phyloP scores from a whole-genome alignment of 2,329 filamentous ascomycete species.

The Fusarium ramigenum region DNA sequence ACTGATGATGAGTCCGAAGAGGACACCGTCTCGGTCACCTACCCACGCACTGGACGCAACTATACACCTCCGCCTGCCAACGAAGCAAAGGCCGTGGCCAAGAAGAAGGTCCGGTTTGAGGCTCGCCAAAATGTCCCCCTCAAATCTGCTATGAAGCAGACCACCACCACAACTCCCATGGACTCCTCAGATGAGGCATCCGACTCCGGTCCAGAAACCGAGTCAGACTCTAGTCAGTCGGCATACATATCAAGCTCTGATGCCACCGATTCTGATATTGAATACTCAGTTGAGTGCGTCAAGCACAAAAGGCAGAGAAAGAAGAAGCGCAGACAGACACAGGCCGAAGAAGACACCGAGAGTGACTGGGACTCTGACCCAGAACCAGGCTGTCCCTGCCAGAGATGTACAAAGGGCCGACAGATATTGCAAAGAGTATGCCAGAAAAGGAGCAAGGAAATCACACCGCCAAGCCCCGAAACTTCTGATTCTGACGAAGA shows the following conservation, averaged over 20 bases:
- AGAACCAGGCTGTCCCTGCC: constrained; percentile 46
- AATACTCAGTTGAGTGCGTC: constrained; percentile 22
- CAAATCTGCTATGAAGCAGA: constrained; percentile 41
- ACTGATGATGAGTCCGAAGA: constrained; percentile 63
- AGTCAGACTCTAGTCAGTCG: constrained; percentile 39
- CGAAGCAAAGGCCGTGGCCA: constrained; percentile 38
- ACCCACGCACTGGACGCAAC: constrained; percentile 52
- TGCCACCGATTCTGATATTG: constrained; percentile 28
- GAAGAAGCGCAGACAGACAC: constrained; percentile 19
- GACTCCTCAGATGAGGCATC: constrained; percentile 38
- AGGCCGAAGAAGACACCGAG: constrained; percentile 28
- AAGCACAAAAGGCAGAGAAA: constrained; percentile 27
- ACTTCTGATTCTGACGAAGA: constrained; percentile 34
- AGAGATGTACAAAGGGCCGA: constrained; percentile 37
- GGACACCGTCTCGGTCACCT: constrained; percentile 59
- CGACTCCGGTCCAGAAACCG: constrained; percentile 29
- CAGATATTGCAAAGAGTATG: constrained; percentile 34
- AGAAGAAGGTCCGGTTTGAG: constrained; percentile 59
- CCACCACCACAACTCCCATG: constrained; percentile 13
- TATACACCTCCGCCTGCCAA: neutral
- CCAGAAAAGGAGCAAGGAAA: constrained; percentile 29
- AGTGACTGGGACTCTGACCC: constrained; percentile 47
- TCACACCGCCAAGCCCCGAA: constrained; percentile 6
- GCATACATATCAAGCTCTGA: constrained; percentile 22
- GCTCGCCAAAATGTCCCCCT: constrained; percentile 37